These are phyloP conservation scores for Aspergillus pseudotamarii DNA, from an alignment of 2,329 filamentous ascomycete genomes.

Conservation along the genomic window DNA sequence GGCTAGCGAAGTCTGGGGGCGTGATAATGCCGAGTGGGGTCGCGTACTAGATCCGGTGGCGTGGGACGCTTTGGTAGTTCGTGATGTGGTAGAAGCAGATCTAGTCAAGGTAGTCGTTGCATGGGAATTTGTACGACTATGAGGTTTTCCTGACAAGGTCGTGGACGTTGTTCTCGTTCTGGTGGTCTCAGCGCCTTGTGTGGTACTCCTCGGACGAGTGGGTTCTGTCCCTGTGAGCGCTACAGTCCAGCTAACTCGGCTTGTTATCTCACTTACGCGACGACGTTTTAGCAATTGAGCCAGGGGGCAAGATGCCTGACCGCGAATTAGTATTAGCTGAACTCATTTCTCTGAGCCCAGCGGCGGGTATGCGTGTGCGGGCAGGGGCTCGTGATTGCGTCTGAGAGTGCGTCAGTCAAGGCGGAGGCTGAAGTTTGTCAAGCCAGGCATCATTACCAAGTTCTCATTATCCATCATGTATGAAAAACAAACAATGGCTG, in stretches of 20 bases:
- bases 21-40: constrained; percentile 47
- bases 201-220: constrained; percentile 51
- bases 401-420: constrained; percentile 21
- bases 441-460: constrained; percentile 25
- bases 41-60: constrained; percentile 60
- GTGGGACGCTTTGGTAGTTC: constrained; percentile 51
- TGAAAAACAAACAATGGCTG: constrained; percentile 11
- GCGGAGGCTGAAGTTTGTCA: background rate
- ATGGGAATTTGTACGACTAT: constrained; percentile 42
- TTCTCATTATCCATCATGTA: constrained; percentile 38
- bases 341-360: constrained; percentile 53
- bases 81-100: constrained; percentile 46
- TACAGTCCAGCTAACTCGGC: constrained; percentile 15
- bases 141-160: constrained; percentile 35
- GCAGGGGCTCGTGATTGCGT: constrained; percentile 28
- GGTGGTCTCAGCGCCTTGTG: constrained; percentile 50
- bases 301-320: constrained; percentile 48
- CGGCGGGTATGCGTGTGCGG: constrained; percentile 36
- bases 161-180: constrained; percentile 27
- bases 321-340: constrained; percentile 57
- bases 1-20: constrained; percentile 57
- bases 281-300: constrained; percentile 48
- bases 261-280: constrained; percentile 28
- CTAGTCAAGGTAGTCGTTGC: constrained; percentile 42
- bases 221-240: constrained; percentile 46